Base-by-base conservation (phyloP, 257 asterid species). In the Cordia subcordata region DNA sequence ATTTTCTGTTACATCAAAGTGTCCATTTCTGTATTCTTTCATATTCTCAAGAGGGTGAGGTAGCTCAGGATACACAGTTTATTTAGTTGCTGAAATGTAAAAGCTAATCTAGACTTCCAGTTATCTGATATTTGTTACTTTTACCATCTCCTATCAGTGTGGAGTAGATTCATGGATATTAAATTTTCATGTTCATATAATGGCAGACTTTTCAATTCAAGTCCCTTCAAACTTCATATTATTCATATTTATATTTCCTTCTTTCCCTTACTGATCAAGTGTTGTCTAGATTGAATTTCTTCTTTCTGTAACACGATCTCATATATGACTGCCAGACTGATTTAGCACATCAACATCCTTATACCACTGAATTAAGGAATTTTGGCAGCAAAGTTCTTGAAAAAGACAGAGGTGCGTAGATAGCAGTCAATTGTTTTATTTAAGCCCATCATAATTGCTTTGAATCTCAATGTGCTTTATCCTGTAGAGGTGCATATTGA, bases 321-420 rank as follows among this genome's bases (percentile, higher is more conserved):
- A 58, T 56, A 37, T 37, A 32, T 56, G 33, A 61, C 46, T 60
- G 54, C 39, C 80, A 88, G 96, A 85, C 86, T 4, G 87, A 88
- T 69, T 71, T 85, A 58, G 93, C 88, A 1, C 82, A 80, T 35
- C 79, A 75, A 42, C 86, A 81, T 65, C 88, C 88, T 0, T 81
- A 57, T 72, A 88, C 86, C 69, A 61, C 73, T 57, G 88, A 87
- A 13, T 61, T 88, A 53, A 83, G 75, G 82, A 78, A 58, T 57
- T 78, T 88, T 72, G 96, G 95, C 54, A 67, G 68, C 66, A 73
- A 58, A 71, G 47, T 50, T 39, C 55, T 49, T 57, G 84, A 78
- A 53, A 66, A 78, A 58, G 81, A 72, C 44, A 65, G 63, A 58
- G 86, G 94, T 83, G 27, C 47, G 23, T 2, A 27, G 6, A 27